Evolutionary conservation across 1,284 basidiomycete species (phyloP).

Genomic region (Flammula alnicola): DNA sequence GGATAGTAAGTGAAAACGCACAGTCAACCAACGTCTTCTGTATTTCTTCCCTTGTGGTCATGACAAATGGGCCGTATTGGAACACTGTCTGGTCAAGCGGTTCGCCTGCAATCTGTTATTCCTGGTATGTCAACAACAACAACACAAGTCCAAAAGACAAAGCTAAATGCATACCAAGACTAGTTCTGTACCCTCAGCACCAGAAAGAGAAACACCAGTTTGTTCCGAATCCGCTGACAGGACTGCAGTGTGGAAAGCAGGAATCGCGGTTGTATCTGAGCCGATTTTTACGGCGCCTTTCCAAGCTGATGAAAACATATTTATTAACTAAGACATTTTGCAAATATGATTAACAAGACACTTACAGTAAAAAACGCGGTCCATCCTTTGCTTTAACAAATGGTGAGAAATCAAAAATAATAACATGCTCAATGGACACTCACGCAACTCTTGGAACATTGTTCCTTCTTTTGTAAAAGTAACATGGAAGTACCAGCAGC

Average conservation of each 20-base stretch:
- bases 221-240: slow-evolving; percentile 61
- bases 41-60: slow-evolving; percentile 82
- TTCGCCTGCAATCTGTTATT: slow-evolving; percentile 75
- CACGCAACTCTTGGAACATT: slow-evolving; percentile 87
- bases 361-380: slow-evolving; percentile 82
- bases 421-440: slow-evolving; percentile 32
- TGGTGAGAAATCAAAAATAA: background rate
- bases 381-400: slow-evolving; percentile 68
- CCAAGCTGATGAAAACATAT: slow-evolving; percentile 56
- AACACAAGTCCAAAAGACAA: slow-evolving; percentile 13
- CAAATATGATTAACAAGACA: background rate
- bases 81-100: slow-evolving; percentile 89
- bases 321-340: too few species aligned
- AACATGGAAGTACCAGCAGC: slow-evolving; percentile 93
- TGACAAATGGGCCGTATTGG: slow-evolving; percentile 89
- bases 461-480: slow-evolving; percentile 67
- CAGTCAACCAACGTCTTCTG: slow-evolving; percentile 85
- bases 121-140: background rate
- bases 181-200: slow-evolving; percentile 66
- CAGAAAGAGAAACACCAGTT: slow-evolving; percentile 66
- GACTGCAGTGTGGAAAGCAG: slow-evolving; percentile 79
- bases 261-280: slow-evolving; percentile 51
- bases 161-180: slow-evolving; percentile 55
- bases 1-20: slow-evolving; percentile 36
- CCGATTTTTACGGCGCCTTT: slow-evolving; percentile 70